These are phyloP conservation scores for Suillus variegatus DNA, from an alignment of 768 basidiomycete species.

Conservation along the genomic window DNA sequence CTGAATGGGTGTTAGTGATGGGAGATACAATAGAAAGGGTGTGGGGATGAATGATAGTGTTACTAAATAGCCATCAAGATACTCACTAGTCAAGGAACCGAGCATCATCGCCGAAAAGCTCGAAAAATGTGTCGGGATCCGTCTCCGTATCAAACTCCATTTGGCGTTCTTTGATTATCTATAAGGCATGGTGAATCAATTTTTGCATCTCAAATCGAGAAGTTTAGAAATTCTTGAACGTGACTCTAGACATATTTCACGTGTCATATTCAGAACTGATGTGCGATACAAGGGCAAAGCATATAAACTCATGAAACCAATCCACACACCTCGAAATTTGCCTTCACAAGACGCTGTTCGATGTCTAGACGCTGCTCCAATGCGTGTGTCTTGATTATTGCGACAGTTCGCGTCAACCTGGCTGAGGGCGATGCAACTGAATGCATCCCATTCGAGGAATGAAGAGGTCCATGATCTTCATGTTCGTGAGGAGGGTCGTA, in stretches of 20 bases:
- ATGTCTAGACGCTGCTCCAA: conserved; percentile 75
- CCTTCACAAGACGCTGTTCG: conserved; percentile 75
- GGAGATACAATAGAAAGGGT: neutral
- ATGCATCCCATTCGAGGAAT: conserved; percentile 10
- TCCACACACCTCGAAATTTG: conserved; percentile 73
- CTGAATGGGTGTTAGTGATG: conserved; percentile 37
- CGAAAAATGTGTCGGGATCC: conserved; percentile 76
- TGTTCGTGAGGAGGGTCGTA: conserved; percentile 15
- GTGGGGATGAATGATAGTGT: neutral
- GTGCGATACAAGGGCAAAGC: neutral
- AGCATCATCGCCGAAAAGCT: conserved; percentile 80
- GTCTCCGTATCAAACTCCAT: conserved; percentile 87
- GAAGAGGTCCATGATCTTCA: conserved; percentile 4
- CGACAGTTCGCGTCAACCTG: conserved; percentile 62
- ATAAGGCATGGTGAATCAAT: conserved; percentile 20
- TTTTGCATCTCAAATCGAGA: conserved; percentile 7
- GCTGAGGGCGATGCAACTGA: conserved; percentile 13
- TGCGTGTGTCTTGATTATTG: conserved; percentile 83
- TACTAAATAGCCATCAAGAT: neutral
- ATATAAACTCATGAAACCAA: neutral
- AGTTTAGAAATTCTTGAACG: neutral
- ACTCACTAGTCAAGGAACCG: conserved; percentile 77
- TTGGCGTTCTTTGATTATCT: conserved; percentile 87
- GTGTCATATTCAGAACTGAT: conserved; percentile 9
- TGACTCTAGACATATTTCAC: neutral